Percentiles rank a stretch among this genome's conserved stretches.
These are phyloP conservation scores for Dictyostelium brefeldianum DNA, from an alignment of 78 protist species.

Conservation along the genomic window DNA sequence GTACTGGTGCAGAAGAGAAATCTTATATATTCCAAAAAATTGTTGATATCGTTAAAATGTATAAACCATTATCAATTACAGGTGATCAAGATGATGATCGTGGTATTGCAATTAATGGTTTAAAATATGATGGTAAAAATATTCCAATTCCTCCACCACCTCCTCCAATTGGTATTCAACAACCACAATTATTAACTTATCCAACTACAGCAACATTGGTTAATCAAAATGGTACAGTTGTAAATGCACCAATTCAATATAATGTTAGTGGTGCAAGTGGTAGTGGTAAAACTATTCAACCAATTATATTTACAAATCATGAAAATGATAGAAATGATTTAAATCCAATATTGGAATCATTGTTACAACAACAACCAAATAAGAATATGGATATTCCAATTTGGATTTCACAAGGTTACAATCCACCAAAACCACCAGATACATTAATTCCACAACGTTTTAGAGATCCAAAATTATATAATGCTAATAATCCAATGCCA, in stretches of 20 bases:
- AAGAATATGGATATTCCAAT: constrained; percentile 56
- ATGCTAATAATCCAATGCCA: not conserved
- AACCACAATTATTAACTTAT: not conserved
- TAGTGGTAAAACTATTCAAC: constrained; percentile 19
- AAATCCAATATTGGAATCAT: constrained; percentile 28
- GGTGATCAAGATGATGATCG: not conserved
- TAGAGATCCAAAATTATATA: constrained; percentile 1
- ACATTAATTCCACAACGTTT: constrained; percentile 3
- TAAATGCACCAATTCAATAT: not conserved
- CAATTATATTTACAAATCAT: constrained; percentile 49
- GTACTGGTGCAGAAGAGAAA: constrained; percentile 39
- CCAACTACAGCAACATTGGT: not conserved
- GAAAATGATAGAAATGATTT: constrained; percentile 1
- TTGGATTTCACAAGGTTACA: constrained; percentile 57
- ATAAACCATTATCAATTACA: not conserved
- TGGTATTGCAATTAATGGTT: not conserved
- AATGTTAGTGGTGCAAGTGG: not conserved
- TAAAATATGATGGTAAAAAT: not conserved
- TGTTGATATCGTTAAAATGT: constrained; percentile 13
- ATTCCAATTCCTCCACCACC: constrained; percentile 12
- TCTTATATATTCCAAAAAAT: constrained; percentile 25
- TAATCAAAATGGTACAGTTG: not conserved
- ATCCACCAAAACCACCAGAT: constrained; percentile 42
- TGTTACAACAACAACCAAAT: constrained; percentile 19
- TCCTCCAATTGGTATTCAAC: constrained; percentile 11